These are phyloP conservation scores for Cryphonectria radicalis DNA, from an alignment of 2,329 filamentous ascomycete species.

Conservation along the genomic window DNA sequence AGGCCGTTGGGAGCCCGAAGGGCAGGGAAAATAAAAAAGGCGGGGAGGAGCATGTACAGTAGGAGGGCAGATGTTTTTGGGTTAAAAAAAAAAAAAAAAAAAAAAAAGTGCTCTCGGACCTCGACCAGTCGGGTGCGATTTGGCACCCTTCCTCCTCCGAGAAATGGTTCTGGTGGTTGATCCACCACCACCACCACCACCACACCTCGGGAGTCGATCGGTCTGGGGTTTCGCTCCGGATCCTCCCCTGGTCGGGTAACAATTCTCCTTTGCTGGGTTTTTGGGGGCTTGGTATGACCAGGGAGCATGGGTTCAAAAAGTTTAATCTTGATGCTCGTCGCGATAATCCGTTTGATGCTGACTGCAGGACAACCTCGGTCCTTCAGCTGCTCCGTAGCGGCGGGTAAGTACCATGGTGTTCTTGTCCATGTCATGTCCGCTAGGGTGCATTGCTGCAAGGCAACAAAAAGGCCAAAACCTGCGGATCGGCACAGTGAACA, in stretches of 20 bases:
- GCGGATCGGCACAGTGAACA: not conserved
- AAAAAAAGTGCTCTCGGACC: not conserved
- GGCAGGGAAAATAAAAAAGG: not conserved
- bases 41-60: not conserved
- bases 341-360: not conserved
- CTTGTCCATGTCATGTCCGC: not conserved
- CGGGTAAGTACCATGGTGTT: not conserved
- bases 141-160: not conserved
- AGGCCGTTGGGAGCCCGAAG: not conserved
- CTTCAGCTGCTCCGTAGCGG: not conserved
- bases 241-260: not conserved
- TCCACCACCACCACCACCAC: not conserved
- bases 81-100: too few species aligned
- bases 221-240: constrained; percentile 5
- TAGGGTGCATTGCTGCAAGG: not conserved
- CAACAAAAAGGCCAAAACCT: not conserved
- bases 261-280: not conserved
- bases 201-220: constrained; percentile 1
- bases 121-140: constrained; percentile 5
- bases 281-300: not conserved
- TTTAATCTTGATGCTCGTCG: not conserved
- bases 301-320: not conserved
- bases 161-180: not conserved
- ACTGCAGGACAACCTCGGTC: not conserved
- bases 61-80: not conserved